Evolutionary conservation across 495 filamentous ascomycete species (phyloP).

Genomic region (Amniculicola lignicola): DNA sequence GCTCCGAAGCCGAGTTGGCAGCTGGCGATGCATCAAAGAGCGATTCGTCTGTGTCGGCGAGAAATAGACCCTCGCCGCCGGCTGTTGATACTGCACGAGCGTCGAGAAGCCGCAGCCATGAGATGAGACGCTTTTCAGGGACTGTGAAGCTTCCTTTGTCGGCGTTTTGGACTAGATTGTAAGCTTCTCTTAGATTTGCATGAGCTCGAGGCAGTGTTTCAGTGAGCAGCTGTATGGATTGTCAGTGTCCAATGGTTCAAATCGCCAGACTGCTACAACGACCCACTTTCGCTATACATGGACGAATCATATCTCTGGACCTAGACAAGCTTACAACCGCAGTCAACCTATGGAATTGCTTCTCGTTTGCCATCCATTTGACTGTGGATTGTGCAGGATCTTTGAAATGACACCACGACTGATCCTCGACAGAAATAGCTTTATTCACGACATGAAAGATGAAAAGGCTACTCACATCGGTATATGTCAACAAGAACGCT

Average conservation of each 20-base stretch:
- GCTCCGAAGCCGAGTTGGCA: constrained; percentile 13
- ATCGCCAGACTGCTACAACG: too few relatives aligned
- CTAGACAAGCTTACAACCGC: too few relatives aligned
- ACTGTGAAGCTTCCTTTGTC: constrained; percentile 6
- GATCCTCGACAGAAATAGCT: too few relatives aligned
- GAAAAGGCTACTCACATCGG: constrained; percentile 10
- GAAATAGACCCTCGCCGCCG: constrained; percentile 20
- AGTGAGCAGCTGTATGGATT: constrained; percentile 9
- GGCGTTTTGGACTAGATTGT: constrained; percentile 15
- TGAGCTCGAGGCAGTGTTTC: constrained; percentile 20
- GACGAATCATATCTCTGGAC: too few relatives aligned
- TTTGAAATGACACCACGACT: neutral
- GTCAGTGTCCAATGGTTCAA: neutral
- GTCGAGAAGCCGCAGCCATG: constrained; percentile 22
- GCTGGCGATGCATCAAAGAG: constrained; percentile 19
- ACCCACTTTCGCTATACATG: too few relatives aligned
- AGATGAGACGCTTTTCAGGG: constrained; percentile 22
- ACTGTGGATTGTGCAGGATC: too few relatives aligned
- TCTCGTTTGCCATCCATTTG: too few relatives aligned
- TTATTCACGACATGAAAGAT: neutral
- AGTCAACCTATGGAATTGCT: too few relatives aligned
- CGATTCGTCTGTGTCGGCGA: constrained; percentile 13
- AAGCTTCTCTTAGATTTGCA: constrained; percentile 19
- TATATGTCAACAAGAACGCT: constrained; percentile 17
- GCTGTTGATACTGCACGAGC: constrained; percentile 22